phyloP scores from a whole-genome alignment of 495 filamentous ascomycete genomes.

The Margaritispora aquatica region DNA sequence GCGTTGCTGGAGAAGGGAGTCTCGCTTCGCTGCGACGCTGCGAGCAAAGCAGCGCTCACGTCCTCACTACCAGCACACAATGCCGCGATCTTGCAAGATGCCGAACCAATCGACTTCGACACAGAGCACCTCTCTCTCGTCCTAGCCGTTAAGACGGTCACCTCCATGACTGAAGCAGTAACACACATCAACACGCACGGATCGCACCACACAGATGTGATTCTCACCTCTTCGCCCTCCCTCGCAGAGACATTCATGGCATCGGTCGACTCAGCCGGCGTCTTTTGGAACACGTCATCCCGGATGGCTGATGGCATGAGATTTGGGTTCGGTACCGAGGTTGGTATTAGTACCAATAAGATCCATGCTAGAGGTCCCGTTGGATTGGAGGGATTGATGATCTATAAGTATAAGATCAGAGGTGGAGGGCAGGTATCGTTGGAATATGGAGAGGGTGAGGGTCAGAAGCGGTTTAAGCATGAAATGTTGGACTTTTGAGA shows the following conservation, averaged over 20 bases:
- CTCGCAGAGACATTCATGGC: slow-evolving; percentile 75
- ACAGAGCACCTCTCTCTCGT: slow-evolving; percentile 87
- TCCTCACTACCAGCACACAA: slow-evolving; percentile 27
- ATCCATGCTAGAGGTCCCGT: slow-evolving; percentile 93
- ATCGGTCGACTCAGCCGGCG: slow-evolving; percentile 80
- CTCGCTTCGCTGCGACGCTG: slow-evolving; percentile 72
- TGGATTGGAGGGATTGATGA: slow-evolving; percentile 88
- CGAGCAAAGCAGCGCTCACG: slow-evolving; percentile 55
- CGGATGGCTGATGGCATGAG: slow-evolving; percentile 94
- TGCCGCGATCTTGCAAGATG: slow-evolving; percentile 46
- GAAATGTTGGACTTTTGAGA: slow-evolving; percentile 29
- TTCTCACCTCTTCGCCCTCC: slow-evolving; percentile 61
- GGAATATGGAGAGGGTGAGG: slow-evolving; percentile 64
- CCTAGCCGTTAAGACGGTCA: slow-evolving; percentile 77
- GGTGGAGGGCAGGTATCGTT: slow-evolving; percentile 72
- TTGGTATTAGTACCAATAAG: slow-evolving; percentile 98
- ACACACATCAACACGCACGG: slow-evolving; percentile 86
- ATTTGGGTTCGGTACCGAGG: slow-evolving; percentile 96
- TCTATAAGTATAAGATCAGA: slow-evolving; percentile 88
- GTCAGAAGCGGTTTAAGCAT: slow-evolving; percentile 66
- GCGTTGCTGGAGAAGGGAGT: slow-evolving; percentile 73
- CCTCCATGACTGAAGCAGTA: slow-evolving; percentile 62
- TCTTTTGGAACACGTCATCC: slow-evolving; percentile 95
- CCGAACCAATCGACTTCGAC: slow-evolving; percentile 63
- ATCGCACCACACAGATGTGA: slow-evolving; percentile 92